Conservation (phyloP, 805 yeast species). For the Naumovozyma castellii region DNA sequence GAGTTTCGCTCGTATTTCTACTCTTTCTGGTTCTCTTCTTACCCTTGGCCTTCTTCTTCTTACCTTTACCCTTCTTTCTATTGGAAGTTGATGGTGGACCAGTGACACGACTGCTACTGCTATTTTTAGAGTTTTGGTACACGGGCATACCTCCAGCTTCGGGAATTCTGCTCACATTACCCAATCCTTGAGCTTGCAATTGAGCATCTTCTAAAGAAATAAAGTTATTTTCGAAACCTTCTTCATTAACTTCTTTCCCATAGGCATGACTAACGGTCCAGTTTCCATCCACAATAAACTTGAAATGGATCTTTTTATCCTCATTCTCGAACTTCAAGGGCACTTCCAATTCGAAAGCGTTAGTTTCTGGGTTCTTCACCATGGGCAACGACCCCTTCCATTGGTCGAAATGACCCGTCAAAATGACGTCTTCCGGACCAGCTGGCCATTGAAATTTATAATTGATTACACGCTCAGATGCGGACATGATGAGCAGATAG, state of each 20-base stretch:
- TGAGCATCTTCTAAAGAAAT: conserved; percentile 11
- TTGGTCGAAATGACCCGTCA: conserved; percentile 63
- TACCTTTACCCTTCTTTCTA: conserved; percentile 9
- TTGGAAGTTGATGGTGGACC: conserved; percentile 7
- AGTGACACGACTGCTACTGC: background rate
- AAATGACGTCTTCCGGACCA: conserved; percentile 49
- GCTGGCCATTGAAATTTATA: conserved; percentile 34
- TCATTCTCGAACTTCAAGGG: conserved; percentile 38
- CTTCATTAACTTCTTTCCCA: conserved; percentile 37
- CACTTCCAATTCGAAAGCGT: conserved; percentile 49
- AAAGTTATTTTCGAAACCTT: conserved; percentile 33
- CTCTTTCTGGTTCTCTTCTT: conserved; percentile 9
- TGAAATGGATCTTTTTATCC: conserved; percentile 35
- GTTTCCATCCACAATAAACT: conserved; percentile 61
- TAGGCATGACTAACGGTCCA: conserved; percentile 42
- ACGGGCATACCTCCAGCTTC: conserved; percentile 39
- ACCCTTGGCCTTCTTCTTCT: conserved; percentile 7
- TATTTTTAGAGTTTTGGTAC: conserved; percentile 1
- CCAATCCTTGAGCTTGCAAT: conserved; percentile 9
- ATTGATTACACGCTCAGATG: conserved; percentile 1
- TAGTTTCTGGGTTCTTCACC: conserved; percentile 48
- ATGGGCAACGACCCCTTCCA: conserved; percentile 55
- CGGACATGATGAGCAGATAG: background rate
- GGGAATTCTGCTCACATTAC: conserved; percentile 34
- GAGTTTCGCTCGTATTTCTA: conserved; percentile 34